Base-by-base conservation (phyloP, 2,329 filamentous ascomycete species). In the Bipolaris zeicola region DNA sequence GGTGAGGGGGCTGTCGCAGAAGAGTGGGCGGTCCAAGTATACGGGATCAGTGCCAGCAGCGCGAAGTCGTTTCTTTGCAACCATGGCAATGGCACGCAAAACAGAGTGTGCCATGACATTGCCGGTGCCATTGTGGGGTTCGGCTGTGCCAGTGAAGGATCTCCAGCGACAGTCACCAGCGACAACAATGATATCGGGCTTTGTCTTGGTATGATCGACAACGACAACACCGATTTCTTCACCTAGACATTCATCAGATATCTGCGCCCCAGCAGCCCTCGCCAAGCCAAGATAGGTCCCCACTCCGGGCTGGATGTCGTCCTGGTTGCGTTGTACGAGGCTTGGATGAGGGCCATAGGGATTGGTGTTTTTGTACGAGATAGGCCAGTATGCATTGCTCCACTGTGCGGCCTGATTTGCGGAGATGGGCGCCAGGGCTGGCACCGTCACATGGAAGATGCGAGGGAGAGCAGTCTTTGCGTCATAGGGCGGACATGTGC, bases 331-430 rank as follows among this genome's bases (percentile, higher is more conserved):
- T 39, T 84, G 80, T 53, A 94, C 86, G 71, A 90, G 85, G 68
- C 87, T 86, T 59, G 91, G 91, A 71, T 96, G 91, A 16, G 91
- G 91, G 3, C 91, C 91, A 57, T 93, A 90, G 2, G 91, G 91
- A 70, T 95, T 95, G 64, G 89, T 93, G 79, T 92, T 92, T 62
- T 91, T 89, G 78, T 95, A 96, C 46, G 93, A 86, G 1, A 88
- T 89, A 11, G 91, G 91, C 91, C 91, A 96, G 74, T 91, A 94
- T 65, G 88, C 83, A 33, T 84, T 80, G 24, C 87, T 89, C 90
- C 90, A 95, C 71, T 85, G 80, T 24, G 84, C 85, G 7, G 91
- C 90, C 74, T 94, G 90, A 37, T 88, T 82, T 64, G 88, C 85
- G 3, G 89, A 93, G 5, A 88, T 92, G 1, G 91, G 91, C 22